These are phyloP conservation scores for Botrytis elliptica DNA, from an alignment of 2,329 filamentous ascomycete species.

Conservation along the genomic window DNA sequence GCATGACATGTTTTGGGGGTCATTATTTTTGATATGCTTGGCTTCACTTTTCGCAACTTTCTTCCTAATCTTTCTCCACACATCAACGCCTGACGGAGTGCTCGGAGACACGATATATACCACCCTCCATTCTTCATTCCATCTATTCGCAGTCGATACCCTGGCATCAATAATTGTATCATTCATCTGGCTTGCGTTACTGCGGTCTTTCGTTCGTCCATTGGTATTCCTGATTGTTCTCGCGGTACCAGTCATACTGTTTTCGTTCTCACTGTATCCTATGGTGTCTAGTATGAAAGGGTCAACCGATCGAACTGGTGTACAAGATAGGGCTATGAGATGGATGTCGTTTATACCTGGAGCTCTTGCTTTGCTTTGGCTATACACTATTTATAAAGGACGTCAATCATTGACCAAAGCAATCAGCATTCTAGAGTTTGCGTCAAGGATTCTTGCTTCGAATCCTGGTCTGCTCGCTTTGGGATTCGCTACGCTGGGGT, in stretches of 20 bases:
- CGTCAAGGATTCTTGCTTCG: conserved; percentile 79
- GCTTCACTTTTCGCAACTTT: conserved; percentile 85
- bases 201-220: conserved; percentile 84
- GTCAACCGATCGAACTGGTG: conserved; percentile 65
- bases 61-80: conserved; percentile 87
- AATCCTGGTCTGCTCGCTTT: conserved; percentile 80
- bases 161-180: conserved; percentile 86
- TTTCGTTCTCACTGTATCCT: conserved; percentile 88
- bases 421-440: conserved; percentile 87
- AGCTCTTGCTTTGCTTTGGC: conserved; percentile 71
- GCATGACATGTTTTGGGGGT: conserved; percentile 90
- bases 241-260: conserved; percentile 79
- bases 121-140: conserved; percentile 79
- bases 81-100: conserved; percentile 65
- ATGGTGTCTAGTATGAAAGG: conserved; percentile 88
- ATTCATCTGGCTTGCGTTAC: conserved; percentile 82
- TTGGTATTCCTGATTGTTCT: conserved; percentile 78
- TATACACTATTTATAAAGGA: conserved; percentile 78
- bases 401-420: conserved; percentile 79
- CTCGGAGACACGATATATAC: conserved; percentile 94
- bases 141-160: conserved; percentile 87
- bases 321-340: conserved; percentile 89
- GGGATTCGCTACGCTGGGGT: conserved; percentile 73
- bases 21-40: conserved; percentile 81
- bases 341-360: conserved; percentile 79